Evolutionary conservation across 75 land plant genomes (phyloP), one percentile per base, ranked within the genome.

Genomic region (Pinus albicaulis): DNA sequence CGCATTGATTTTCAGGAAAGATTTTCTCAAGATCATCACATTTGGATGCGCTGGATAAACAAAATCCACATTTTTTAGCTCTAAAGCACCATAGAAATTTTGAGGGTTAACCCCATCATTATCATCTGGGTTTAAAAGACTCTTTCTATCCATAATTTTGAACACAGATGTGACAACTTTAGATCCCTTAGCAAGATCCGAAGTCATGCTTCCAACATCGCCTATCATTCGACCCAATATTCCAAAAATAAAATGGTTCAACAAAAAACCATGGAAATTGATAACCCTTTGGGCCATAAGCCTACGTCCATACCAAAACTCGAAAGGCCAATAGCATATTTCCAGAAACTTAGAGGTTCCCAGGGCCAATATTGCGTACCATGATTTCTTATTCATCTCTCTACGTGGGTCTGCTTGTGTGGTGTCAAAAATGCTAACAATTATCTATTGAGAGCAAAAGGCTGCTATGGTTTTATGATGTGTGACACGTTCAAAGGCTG

Each of bases 231-330:
- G 77, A 3, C 98, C 98, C 4, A 91, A 90, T 80, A 90, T 85
- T 20, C 87, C 88, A 12, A 95, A 84, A 25, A 95, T 83, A 82
- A 87, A 80, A 82, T 90, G 90, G 13, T 86, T 88, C 74, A 85
- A 77, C 60, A 95, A 88, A 55, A 95, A 62, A 8, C 82, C 89
- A 26, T 72, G 78, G 34, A 89, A 82, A 3, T 77, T 38, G 58
- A 87, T 83, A 24, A 75, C n/a, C 17, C 88, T 86, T 3, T 86
- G 38, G 14, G 80, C 23, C 22, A 90, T 56, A 22, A 95, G 86
- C 58, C 36, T 73, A 12, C 90, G 92, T 12, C 98, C 98, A 77
- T 89, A 95, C 98, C 94, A 95, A 71, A 90, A 93, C 52, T 81
- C 86, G 4, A 91, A 66, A 4, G 92, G 93, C 92, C 86, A 86